phyloP scores from a whole-genome alignment of 2,329 filamentous ascomycete species.

The Pseudogymnoascus sp. region DNA sequence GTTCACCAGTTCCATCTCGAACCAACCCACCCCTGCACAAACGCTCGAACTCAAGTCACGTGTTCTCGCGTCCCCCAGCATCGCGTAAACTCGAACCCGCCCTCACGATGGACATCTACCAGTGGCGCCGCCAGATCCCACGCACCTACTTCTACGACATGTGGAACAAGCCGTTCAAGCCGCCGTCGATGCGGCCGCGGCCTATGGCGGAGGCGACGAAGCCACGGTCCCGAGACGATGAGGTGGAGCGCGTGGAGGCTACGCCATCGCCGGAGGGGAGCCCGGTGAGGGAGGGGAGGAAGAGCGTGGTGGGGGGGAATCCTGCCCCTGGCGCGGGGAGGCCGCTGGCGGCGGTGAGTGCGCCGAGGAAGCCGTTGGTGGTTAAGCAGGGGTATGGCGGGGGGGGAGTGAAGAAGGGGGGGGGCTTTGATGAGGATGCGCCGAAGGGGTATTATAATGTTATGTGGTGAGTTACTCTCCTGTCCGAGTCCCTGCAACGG shows the following conservation, averaged over 20 bases:
- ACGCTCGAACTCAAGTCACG: neutral
- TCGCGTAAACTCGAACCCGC: neutral
- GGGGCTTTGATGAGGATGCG: constrained; percentile 15
- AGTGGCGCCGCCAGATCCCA: neutral
- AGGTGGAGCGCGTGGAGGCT: neutral
- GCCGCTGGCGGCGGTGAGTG: constrained; percentile 18
- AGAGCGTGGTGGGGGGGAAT: neutral
- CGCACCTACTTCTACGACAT: neutral
- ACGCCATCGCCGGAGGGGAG: neutral
- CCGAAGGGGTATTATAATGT: constrained; percentile 25
- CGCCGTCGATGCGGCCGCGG: neutral
- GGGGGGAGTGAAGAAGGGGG: neutral
- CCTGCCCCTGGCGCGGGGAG: neutral
- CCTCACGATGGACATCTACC: neutral
- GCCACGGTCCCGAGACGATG: neutral
- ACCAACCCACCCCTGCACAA: neutral
- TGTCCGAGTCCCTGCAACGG: neutral
- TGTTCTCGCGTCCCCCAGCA: neutral
- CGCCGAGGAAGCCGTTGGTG: constrained; percentile 25
- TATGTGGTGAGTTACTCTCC: constrained; percentile 20
- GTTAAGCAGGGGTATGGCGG: neutral
- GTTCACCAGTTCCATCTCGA: neutral
- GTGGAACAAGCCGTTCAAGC: constrained; percentile 3
- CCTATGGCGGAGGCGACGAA: neutral
- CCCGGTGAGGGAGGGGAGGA: neutral